Evolutionary conservation across 2,329 filamentous ascomycete genomes (phyloP).

Genomic region (Anthostomella pinea): DNA sequence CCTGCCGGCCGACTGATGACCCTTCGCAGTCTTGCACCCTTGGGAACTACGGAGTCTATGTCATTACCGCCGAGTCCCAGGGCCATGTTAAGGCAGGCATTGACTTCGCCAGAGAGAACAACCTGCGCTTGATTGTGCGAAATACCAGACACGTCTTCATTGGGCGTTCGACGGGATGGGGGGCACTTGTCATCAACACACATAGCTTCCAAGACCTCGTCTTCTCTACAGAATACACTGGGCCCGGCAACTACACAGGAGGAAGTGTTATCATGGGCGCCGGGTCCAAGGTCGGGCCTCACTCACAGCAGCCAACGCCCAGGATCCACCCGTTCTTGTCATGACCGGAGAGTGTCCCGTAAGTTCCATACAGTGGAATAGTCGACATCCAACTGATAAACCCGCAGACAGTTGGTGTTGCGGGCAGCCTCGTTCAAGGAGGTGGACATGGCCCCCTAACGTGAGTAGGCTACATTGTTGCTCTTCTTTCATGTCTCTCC

Average conservation of each 20-base stretch:
- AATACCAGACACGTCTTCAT: slow-evolving; percentile 58
- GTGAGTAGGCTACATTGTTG: too few species aligned
- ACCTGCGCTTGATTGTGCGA: slow-evolving; percentile 51
- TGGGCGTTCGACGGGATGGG: slow-evolving; percentile 61
- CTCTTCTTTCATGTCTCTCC: too few species aligned
- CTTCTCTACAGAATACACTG: slow-evolving; percentile 35
- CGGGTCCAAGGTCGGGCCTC: slow-evolving; percentile 48
- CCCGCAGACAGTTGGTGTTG: slow-evolving; percentile 51
- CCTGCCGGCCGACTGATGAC: slow-evolving; percentile 35
- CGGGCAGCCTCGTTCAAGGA: slow-evolving; percentile 60
- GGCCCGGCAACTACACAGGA: slow-evolving; percentile 41
- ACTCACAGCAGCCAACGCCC: slow-evolving; percentile 38
- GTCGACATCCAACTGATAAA: slow-evolving; percentile 4
- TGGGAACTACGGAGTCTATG: slow-evolving; percentile 39
- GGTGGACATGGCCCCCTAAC: slow-evolving; percentile 48
- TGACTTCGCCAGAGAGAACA: slow-evolving; percentile 43
- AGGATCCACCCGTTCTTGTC: slow-evolving; percentile 39
- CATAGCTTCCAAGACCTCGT: slow-evolving; percentile 50
- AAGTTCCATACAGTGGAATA: slow-evolving; percentile 11
- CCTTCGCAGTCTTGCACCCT: slow-evolving; percentile 35
- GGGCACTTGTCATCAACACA: slow-evolving; percentile 55
- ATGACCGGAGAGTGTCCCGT: slow-evolving; percentile 53
- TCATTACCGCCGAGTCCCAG: slow-evolving; percentile 28
- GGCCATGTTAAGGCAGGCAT: slow-evolving; percentile 31
- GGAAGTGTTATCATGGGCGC: slow-evolving; percentile 50